Base-by-base conservation (phyloP, 148 eudicot species). In the Vaccinium darrowii region DNA sequence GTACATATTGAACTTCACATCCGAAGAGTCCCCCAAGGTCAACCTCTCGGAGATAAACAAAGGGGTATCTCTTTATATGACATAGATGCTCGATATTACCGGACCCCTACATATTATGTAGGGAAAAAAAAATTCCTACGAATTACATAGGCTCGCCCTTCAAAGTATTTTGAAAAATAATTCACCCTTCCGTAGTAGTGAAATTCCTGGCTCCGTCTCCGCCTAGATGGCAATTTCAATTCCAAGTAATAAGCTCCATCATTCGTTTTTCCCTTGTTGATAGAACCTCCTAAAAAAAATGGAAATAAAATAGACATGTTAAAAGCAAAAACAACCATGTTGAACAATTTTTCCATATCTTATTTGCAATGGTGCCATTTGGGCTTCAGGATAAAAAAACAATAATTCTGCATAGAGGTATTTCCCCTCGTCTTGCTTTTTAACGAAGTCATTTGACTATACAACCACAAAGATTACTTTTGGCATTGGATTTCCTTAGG, bases 221-320 rank as follows among this genome's bases (percentile, higher is more conserved):
- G 36, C 43, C 87, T 93, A 57, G 92, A 76, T 39, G 95, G 96
- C 30, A 93, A 30, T 87, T 88, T 91, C 78, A 97, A 83, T 90
- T 93, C 91, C 85, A 95, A 87, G 88, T 83, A 93, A 54, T 79
- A 83, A 7, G 95, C 95, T 53, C 98, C 99, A 80, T 97, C 99
- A n/a, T 86, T 82, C 43, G 76, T 93, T 88, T 88, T 94, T 73
- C 49, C 82, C 83, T 95, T 98, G 73, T 86, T 85, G 47, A 97
- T 85, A 19, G 94, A 85, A 51, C 87, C 86, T 97, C 98, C 99
- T 94, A 89, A 75, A 85, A 39, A 39, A 79, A 77, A 67, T 3
- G 16, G 27, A 65, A 57, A 43, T 80, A 57, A 27, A 19, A 54
- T 36, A 80, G 10, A 33, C n/a, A 39, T 53, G 43, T 57, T 15